Evolutionary conservation across 129 eudicot species (phyloP), one percentile per base, ranked within the genome.

Genomic region (Flaveria sonorensis): DNA sequence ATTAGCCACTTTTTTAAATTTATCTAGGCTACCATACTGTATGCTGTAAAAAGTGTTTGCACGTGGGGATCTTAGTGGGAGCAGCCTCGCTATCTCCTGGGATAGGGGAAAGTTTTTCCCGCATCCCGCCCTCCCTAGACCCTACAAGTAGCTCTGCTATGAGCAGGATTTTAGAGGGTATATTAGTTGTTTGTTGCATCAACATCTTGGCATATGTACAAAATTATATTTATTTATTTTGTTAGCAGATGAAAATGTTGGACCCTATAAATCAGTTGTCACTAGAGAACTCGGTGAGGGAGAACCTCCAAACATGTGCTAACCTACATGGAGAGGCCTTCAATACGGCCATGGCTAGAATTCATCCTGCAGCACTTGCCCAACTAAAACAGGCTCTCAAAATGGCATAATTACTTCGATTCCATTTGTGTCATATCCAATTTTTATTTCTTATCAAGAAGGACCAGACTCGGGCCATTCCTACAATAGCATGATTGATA

Each of bases 231-330:
- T 81, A 11, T 46, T 70, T 45, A 1, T 79, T 43, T 18, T 55
- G 9, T 74, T 75, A 66, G 79, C 83, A 94, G 97, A 94, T 94
- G 70, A 94, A 94, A 72, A 43, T 92, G 55, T 83, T 88, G 0
- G 98, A 94, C 70, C 97, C 97, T 70, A 83, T 91, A 65, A 85
- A 84, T 68, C 96, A 87, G 81, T 74, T 88, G 83, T 89, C 97
- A 56, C 81, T 94, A 76, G 96, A 94, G 82, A 94, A 86, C 61
- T 89, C 90, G 11, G 91, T 94, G 84, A 88, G 92, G 53, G 97
- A 91, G 53, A 94, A 89, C 55, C 99, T 94, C 53, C 96, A 91
- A 77, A 91, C 96, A 32, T 91, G 99, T 89, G 86, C 99, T 60
- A 70, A 87, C 51, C 87, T 91, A 81, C 99, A 91, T 71, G 98